These are phyloP conservation scores for Hortiboletus campestris DNA, from an alignment of 768 basidiomycete genomes.

Conservation along the genomic window DNA sequence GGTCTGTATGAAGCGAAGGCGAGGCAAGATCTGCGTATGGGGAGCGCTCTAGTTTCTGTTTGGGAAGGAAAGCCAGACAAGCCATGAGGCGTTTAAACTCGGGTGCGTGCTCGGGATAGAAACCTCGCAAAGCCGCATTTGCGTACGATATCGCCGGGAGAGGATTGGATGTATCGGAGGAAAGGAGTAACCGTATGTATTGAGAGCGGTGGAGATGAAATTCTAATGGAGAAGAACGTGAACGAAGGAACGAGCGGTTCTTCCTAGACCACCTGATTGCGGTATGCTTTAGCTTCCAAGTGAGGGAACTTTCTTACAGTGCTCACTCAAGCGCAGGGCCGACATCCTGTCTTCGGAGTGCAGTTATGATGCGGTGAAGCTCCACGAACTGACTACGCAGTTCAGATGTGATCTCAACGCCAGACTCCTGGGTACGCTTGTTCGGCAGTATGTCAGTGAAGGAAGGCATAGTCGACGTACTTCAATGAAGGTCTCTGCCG, in stretches of 20 bases:
- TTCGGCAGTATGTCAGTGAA: neutral
- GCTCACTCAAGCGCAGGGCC: slow-evolving; percentile 75
- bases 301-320: neutral
- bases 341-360: slow-evolving; percentile 65
- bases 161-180: slow-evolving; percentile 56
- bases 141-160: slow-evolving; percentile 73
- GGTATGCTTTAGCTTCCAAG: neutral
- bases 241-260: slow-evolving; percentile 63
- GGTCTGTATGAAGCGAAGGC: slow-evolving; percentile 68
- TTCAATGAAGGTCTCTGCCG: slow-evolving; percentile 70
- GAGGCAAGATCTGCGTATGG: slow-evolving; percentile 75
- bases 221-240: slow-evolving; percentile 77
- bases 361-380: slow-evolving; percentile 68
- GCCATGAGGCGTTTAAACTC: slow-evolving; percentile 73
- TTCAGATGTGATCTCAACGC: slow-evolving; percentile 51
- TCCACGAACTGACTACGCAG: slow-evolving; percentile 59
- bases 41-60: slow-evolving; percentile 60
- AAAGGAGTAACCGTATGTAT: slow-evolving; percentile 75
- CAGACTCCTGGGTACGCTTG: slow-evolving; percentile 55
- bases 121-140: slow-evolving; percentile 57
- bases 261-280: slow-evolving; percentile 69
- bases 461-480: slow-evolving; percentile 37
- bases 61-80: slow-evolving; percentile 69
- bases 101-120: slow-evolving; percentile 56
- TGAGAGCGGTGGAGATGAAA: slow-evolving; percentile 90